phyloP scores from a whole-genome alignment of 2,329 filamentous ascomycete genomes.

The Pseudogymnoascus sp. region DNA sequence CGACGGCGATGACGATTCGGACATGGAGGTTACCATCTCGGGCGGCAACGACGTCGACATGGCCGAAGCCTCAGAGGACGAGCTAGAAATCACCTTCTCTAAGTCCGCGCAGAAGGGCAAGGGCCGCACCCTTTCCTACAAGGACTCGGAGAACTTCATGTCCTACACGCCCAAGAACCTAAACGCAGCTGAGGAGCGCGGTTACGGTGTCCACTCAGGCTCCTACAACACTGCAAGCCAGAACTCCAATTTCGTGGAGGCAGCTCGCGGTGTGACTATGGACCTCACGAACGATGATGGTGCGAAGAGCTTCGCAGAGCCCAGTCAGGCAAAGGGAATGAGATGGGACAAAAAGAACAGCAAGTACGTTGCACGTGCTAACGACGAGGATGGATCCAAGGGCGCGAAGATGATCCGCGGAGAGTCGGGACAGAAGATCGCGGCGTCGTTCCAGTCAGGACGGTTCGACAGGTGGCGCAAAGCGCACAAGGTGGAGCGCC shows the following conservation, averaged over 20 bases:
- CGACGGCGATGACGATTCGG: slow-evolving; percentile 33
- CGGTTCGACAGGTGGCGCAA: slow-evolving; percentile 91
- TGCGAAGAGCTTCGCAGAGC: slow-evolving; percentile 69
- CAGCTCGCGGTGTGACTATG: slow-evolving; percentile 83
- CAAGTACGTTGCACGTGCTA: slow-evolving; percentile 86
- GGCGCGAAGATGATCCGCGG: slow-evolving; percentile 68
- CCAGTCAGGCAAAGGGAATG: slow-evolving; percentile 65
- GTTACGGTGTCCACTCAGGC: slow-evolving; percentile 86
- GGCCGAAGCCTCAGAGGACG: slow-evolving; percentile 53
- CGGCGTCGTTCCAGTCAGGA: slow-evolving; percentile 85
- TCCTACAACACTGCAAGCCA: slow-evolving; percentile 43
- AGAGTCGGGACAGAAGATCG: slow-evolving; percentile 93
- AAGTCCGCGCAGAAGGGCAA: slow-evolving; percentile 47
- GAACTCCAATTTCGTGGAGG: slow-evolving; percentile 72
- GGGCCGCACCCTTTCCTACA: slow-evolving; percentile 58
- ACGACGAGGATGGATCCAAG: slow-evolving; percentile 89
- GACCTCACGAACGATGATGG: slow-evolving; percentile 86
- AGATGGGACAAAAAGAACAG: slow-evolving; percentile 96
- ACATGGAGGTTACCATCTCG: slow-evolving; percentile 29
- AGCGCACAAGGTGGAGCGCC: slow-evolving; percentile 68
- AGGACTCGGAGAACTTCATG: slow-evolving; percentile 92
- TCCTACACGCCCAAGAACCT: slow-evolving; percentile 78
- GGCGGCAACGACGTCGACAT: slow-evolving; percentile 41
- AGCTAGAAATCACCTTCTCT: slow-evolving; percentile 65
- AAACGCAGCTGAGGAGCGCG: slow-evolving; percentile 81